Conservation (phyloP, 2,329 filamentous ascomycete genomes). For the Dactylellina parvicollis region DNA sequence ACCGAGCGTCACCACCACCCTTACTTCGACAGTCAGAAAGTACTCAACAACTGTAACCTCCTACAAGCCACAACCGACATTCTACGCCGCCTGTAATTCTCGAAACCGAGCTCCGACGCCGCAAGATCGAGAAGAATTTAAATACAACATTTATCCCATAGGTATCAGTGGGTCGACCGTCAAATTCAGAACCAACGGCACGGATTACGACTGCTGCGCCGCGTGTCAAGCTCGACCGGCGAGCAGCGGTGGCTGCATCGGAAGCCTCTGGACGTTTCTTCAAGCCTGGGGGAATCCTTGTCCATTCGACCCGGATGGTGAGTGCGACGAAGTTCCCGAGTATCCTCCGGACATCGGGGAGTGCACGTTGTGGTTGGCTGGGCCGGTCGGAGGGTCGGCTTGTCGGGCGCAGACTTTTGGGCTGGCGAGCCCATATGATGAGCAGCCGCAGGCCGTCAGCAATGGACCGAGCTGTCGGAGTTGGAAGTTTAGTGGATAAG, state of each 20-base stretch:
- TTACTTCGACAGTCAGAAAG: neutral
- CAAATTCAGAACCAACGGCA: constrained; percentile 19
- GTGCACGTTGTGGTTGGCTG: constrained; percentile 12
- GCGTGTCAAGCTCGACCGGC: neutral
- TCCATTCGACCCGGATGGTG: neutral
- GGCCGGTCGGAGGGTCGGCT: neutral
- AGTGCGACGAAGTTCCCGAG: neutral
- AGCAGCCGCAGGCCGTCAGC: constrained; percentile 4
- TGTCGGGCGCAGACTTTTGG: neutral
- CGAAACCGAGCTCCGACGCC: constrained; percentile 13
- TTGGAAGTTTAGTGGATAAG: neutral
- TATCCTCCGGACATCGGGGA: neutral
- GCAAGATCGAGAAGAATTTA: neutral
- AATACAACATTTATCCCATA: neutral
- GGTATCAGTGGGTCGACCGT: neutral
- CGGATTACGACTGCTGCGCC: constrained; percentile 20
- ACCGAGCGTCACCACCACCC: neutral
- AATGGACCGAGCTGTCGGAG: constrained; percentile 16
- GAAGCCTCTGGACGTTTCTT: constrained; percentile 13
- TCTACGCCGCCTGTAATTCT: constrained; percentile 17
- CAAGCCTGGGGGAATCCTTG: constrained; percentile 15
- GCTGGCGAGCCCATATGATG: neutral
- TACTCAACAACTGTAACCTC: constrained; percentile 7
- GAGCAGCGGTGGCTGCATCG: constrained; percentile 4
- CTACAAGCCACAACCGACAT: neutral